Evolutionary conservation across 129 eudicot genomes (phyloP), one percentile per base, ranked within the genome.

Genomic region (Artemisia argyi): DNA sequence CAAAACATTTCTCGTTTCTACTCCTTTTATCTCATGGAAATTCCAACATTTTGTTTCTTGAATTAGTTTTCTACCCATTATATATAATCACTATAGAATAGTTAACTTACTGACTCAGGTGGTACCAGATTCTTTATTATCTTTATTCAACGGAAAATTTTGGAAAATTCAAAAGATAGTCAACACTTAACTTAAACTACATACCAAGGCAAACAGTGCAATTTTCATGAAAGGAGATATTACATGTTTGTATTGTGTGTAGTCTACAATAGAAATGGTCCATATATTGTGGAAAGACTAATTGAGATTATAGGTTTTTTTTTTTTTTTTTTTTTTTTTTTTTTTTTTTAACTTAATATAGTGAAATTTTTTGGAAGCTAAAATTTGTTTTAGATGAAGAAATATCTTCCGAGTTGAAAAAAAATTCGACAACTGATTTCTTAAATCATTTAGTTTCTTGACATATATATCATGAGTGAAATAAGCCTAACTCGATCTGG

Each of bases 1-100:
- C 47, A 65, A 28, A 76, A 32, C 68, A 51, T 73, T 42, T 76
- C 60, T 71, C 14, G 15, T 7, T 35, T 60, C 9, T 7, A 16
- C n/a, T 16, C 17, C 7, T 14, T 11, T 52, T 51, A 11, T 51
- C 56, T 51, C 56, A 51, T 51, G 56, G 56, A 51, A 51, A 32
- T 14, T 26, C 9, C 12, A 62, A 62, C 7, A 61, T 2, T 62
- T 28, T 6, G 16, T 62, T 14, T 28, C 65, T 24, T 24, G 48
- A 62, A 32, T 14, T 28, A 28, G 22, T 28, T 61, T 6, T 28
- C 19, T 62, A 62, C 24, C n/a, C 48, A 30, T 32, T 32, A 62
- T 62, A 2, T 32, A 62, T 62, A 2, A 39, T 7, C 28, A 60
- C 18, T 61, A n/a, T 19, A 46, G 47, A 61, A 30, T 11, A 28